Evolutionary conservation across 164 flowering plant genomes (phyloP).

Genomic region (Nelumbo lutea): DNA sequence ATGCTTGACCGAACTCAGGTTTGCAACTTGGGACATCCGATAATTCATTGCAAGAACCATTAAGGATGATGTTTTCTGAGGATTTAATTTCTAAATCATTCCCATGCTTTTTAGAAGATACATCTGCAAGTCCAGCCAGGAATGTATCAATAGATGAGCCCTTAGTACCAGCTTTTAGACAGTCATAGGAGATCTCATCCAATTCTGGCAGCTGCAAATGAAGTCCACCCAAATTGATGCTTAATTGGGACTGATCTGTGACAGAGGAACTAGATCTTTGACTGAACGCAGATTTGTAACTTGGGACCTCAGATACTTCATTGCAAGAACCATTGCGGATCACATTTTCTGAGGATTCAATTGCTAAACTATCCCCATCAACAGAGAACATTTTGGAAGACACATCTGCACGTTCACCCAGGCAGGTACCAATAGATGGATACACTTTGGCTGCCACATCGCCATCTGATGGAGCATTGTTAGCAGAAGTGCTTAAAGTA

Average conservation of each 20-base stretch:
- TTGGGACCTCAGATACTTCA: constrained; percentile 15
- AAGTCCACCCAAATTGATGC: constrained; percentile 14
- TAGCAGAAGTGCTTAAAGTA: constrained; percentile 33
- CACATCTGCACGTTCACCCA: constrained; percentile 20
- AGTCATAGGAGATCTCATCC: constrained; percentile 19
- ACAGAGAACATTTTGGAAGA: constrained; percentile 16
- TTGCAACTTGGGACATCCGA: constrained; percentile 9
- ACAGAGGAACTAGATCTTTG: constrained; percentile 28
- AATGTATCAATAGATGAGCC: constrained; percentile 16
- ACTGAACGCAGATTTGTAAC: constrained; percentile 21
- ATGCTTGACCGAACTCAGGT: constrained; percentile 30
- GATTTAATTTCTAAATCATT: constrained; percentile 14
- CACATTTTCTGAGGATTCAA: constrained; percentile 16
- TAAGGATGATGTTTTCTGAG: constrained; percentile 13
- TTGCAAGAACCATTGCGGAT: constrained; percentile 7
- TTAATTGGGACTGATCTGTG: constrained; percentile 15
- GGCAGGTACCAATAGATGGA: constrained; percentile 21
- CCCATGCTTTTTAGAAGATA: constrained; percentile 16
- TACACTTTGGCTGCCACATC: constrained; percentile 29
- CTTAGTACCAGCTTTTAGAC: not conserved
- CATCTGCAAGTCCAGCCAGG: constrained; percentile 23
- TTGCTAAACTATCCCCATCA: constrained; percentile 12
- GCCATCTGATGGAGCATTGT: constrained; percentile 25
- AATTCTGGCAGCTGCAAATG: constrained; percentile 14
- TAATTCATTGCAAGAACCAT: constrained; percentile 11